phyloP scores from a whole-genome alignment of 805 yeast genomes.

The Ogataea degrootiae region DNA sequence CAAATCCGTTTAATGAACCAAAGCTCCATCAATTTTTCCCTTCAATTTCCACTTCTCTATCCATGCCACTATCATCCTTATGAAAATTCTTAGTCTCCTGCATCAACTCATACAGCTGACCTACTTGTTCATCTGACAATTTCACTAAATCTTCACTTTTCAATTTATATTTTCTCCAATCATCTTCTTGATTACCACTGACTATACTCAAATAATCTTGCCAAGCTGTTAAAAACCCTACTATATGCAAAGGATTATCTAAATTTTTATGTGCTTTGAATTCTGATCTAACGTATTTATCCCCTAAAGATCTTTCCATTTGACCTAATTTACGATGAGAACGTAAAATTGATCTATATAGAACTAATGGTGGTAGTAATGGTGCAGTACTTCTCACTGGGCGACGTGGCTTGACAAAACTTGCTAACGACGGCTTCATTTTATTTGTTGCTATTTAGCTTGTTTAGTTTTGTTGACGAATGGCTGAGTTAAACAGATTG shows the following conservation, averaged over 20 bases:
- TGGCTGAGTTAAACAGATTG: no score
- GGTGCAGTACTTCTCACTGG: constrained; percentile 33
- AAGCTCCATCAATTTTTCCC: not conserved
- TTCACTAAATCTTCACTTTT: constrained; percentile 65
- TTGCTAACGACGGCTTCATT: constrained; percentile 24
- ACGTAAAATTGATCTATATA: constrained; percentile 76
- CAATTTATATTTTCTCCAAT: constrained; percentile 61
- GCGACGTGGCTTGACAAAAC: constrained; percentile 30
- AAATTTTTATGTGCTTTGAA: constrained; percentile 76
- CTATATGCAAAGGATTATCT: constrained; percentile 89
- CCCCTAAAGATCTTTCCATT: constrained; percentile 76
- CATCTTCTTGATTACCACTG: constrained; percentile 39
- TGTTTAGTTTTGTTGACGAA: no score
- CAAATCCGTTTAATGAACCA: no score
- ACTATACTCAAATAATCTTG: constrained; percentile 71
- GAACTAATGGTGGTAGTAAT: constrained; percentile 73
- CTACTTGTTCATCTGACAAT: constrained; percentile 86
- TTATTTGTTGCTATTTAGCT: not conserved
- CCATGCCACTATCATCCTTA: constrained; percentile 2
- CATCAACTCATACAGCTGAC: constrained; percentile 78
- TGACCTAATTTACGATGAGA: constrained; percentile 70
- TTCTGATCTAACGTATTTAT: constrained; percentile 83
- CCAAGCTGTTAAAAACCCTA: constrained; percentile 93
- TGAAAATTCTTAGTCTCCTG: constrained; percentile 47
- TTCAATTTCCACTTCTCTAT: not conserved